These are phyloP conservation scores for Phytophthora pinifolia DNA, from an alignment of 352 stramenopile genomes.

Conservation along the genomic window DNA sequence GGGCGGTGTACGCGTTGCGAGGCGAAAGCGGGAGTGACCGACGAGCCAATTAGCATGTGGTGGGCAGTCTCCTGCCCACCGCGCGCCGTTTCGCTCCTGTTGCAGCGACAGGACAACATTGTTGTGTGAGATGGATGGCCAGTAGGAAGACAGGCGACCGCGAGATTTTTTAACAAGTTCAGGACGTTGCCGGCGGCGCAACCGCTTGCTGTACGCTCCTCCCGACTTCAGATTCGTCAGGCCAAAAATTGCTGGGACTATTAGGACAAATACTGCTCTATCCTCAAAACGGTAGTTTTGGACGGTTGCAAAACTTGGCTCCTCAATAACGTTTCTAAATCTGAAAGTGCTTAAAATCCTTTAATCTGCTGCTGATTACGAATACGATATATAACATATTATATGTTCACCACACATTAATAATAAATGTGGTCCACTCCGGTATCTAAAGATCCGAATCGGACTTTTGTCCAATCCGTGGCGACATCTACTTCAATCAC, in stretches of 20 bases:
- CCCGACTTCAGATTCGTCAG: too few species aligned
- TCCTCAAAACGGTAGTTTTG: too few species aligned
- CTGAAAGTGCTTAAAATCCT: neutral
- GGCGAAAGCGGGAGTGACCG: slow-evolving; percentile 28
- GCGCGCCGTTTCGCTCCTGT: slow-evolving; percentile 24
- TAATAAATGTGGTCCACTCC: too few species aligned
- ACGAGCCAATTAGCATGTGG: neutral
- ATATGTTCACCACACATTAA: too few species aligned
- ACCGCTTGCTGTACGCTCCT: neutral
- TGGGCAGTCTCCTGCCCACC: slow-evolving; percentile 1
- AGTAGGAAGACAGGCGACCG: slow-evolving; percentile 9
- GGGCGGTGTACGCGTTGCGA: slow-evolving; percentile 13
- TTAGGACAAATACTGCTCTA: too few species aligned
- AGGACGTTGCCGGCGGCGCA: neutral
- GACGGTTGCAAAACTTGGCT: too few species aligned
- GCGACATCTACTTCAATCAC: slow-evolving; percentile 3
- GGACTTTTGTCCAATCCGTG: slow-evolving; percentile 8
- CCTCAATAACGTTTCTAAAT: too few species aligned
- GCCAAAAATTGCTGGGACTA: too few species aligned
- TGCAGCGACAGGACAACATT: slow-evolving; percentile 2
- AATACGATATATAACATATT: too few species aligned
- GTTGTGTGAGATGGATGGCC: neutral
- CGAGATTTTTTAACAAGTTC: slow-evolving; percentile 10
- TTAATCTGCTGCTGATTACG: neutral
- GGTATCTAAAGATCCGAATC: neutral